These are phyloP conservation scores for Penicillium nucicola DNA, from an alignment of 495 filamentous ascomycete genomes.

Conservation along the genomic window DNA sequence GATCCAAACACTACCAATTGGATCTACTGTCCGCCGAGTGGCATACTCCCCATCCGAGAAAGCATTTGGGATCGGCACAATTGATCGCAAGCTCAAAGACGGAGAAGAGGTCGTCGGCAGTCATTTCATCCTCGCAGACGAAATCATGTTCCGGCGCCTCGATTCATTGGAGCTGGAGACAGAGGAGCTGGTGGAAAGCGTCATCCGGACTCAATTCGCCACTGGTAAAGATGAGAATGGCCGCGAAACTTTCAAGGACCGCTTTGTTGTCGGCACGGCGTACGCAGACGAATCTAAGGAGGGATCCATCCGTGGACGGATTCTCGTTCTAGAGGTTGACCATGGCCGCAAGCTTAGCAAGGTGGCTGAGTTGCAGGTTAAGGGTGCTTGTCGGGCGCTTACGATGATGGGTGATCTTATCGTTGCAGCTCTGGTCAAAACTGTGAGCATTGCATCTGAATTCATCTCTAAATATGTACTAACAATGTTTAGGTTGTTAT, in stretches of 20 bases:
- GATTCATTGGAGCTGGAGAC: slow-evolving; percentile 51
- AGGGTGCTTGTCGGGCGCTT: slow-evolving; percentile 75
- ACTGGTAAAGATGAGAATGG: slow-evolving; percentile 54
- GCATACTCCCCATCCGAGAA: slow-evolving; percentile 78
- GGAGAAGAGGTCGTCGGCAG: slow-evolving; percentile 58
- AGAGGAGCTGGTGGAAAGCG: slow-evolving; percentile 80
- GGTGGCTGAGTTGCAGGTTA: slow-evolving; percentile 59
- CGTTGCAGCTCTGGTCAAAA: slow-evolving; percentile 82
- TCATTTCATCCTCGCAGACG: slow-evolving; percentile 59
- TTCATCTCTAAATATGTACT: not conserved
- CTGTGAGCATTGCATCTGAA: slow-evolving; percentile 47
- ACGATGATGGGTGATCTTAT: slow-evolving; percentile 73
- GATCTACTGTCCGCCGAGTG: slow-evolving; percentile 81
- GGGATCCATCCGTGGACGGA: slow-evolving; percentile 62
- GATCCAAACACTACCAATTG: slow-evolving; percentile 71
- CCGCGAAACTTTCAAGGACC: slow-evolving; percentile 48
- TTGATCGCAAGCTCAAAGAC: slow-evolving; percentile 58
- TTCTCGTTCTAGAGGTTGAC: slow-evolving; percentile 81
- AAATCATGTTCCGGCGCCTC: slow-evolving; percentile 53
- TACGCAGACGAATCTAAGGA: slow-evolving; percentile 59
- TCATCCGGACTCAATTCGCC: slow-evolving; percentile 73
- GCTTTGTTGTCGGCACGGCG: slow-evolving; percentile 86
- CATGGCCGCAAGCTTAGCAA: slow-evolving; percentile 66
- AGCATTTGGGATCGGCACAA: slow-evolving; percentile 82
- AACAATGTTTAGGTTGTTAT: slow-evolving; percentile 49